A percentile compares a stretch with the other conserved stretches of the same genome.
These are phyloP conservation scores for Phytophthora pini DNA, from an alignment of 352 stramenopile species.

Conservation along the genomic window DNA sequence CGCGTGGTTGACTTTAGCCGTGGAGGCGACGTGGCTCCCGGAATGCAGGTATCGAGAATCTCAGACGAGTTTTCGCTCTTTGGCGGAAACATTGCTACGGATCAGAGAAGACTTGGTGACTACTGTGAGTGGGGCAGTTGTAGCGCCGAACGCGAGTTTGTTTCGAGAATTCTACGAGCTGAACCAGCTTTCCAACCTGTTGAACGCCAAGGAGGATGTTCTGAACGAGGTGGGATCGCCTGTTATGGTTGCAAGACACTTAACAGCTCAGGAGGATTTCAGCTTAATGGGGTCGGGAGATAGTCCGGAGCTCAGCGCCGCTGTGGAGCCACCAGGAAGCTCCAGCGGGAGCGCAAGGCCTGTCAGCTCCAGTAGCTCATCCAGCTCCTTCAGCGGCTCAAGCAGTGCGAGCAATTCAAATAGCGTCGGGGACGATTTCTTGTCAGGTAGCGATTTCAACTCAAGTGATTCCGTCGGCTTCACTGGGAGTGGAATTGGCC, in stretches of 20 bases:
- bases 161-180: constrained; percentile 38
- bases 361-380: constrained; percentile 3
- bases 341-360: not conserved
- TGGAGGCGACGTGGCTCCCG: constrained; percentile 29
- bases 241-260: constrained; percentile 20
- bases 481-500: constrained; percentile 25
- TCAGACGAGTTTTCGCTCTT: constrained; percentile 33
- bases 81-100: constrained; percentile 39
- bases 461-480: constrained; percentile 30
- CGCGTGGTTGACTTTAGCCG: constrained; percentile 25
- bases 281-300: constrained; percentile 15
- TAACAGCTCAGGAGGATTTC: constrained; percentile 22
- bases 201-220: constrained; percentile 8
- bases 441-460: constrained; percentile 25
- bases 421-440: constrained; percentile 16
- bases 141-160: constrained; percentile 31
- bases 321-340: constrained; percentile 18
- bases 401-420: constrained; percentile 17
- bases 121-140: not conserved
- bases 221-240: constrained; percentile 14
- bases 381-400: constrained; percentile 1
- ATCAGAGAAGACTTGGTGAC: constrained; percentile 35
- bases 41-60: constrained; percentile 43
- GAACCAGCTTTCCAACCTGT: constrained; percentile 33
- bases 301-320: constrained; percentile 5